Percentiles rank a stretch among this genome's conserved stretches.
Evolutionary conservation across 1,284 basidiomycete genomes (phyloP).

Genomic region (Apiotrichum montevideense): DNA sequence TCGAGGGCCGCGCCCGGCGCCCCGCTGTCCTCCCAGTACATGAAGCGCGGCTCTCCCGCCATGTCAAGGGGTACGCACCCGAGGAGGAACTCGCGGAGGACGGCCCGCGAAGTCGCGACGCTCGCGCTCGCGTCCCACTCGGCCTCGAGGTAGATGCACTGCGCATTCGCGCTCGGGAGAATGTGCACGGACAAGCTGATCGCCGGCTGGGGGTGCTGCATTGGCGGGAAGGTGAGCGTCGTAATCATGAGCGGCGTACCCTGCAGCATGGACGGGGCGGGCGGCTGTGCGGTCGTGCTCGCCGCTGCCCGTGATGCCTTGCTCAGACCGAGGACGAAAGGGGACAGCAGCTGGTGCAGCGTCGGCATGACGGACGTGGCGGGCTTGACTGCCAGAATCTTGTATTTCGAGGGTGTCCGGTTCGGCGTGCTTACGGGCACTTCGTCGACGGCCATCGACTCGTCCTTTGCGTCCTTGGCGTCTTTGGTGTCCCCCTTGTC

Average conservation of each 20-base stretch:
- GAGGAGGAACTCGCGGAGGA: constrained; percentile 28
- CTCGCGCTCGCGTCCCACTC: constrained; percentile 22
- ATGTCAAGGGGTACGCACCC: constrained; percentile 32
- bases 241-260: constrained; percentile 30
- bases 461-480: not conserved
- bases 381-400: constrained; percentile 53
- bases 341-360: constrained; percentile 34
- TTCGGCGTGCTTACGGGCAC: not conserved
- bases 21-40: constrained; percentile 12
- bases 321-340: constrained; percentile 38
- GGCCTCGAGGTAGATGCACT: constrained; percentile 37
- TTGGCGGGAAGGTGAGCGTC: constrained; percentile 27
- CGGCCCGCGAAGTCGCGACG: not conserved
- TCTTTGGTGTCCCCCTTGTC: not conserved
- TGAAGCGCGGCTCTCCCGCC: constrained; percentile 19
- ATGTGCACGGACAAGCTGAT: constrained; percentile 29
- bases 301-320: constrained; percentile 38
- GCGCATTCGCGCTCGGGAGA: constrained; percentile 24
- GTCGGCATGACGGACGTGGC: constrained; percentile 62
- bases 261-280: constrained; percentile 29
- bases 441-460: not conserved
- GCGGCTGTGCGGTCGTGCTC: constrained; percentile 27
- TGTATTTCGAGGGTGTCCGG: constrained; percentile 14
- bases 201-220: constrained; percentile 18
- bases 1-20: constrained; percentile 24